Conservation (phyloP, 1,139 yeast species). For the Debaryomyces subglobosus region DNA sequence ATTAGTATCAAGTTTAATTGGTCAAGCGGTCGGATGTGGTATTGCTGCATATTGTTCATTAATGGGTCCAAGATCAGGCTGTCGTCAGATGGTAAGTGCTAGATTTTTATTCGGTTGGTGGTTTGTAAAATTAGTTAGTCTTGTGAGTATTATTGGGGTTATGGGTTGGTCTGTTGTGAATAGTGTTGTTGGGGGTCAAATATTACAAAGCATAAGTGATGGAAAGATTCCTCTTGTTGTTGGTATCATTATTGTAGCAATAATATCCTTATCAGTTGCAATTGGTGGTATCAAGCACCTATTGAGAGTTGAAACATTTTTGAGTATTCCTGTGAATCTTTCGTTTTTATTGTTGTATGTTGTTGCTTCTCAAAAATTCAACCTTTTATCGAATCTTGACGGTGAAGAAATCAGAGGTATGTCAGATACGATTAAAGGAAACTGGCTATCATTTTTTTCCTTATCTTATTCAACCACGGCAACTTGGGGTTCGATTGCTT, state of each 20-base stretch:
- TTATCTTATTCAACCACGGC: constrained; percentile 79
- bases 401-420: constrained; percentile 36
- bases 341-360: constrained; percentile 73
- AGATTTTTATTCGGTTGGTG: constrained; percentile 82
- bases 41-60: constrained; percentile 80
- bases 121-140: constrained; percentile 72
- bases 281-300: constrained; percentile 77
- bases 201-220: constrained; percentile 63
- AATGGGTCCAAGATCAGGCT: constrained; percentile 88
- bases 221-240: constrained; percentile 68
- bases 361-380: constrained; percentile 59
- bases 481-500: constrained; percentile 88
- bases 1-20: constrained; percentile 60
- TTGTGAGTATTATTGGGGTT: constrained; percentile 73
- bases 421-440: constrained; percentile 51
- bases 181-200: constrained; percentile 85
- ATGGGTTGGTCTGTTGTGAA: constrained; percentile 87
- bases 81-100: constrained; percentile 84
- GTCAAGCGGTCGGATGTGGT: constrained; percentile 66
- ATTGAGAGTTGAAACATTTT: constrained; percentile 64
- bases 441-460: constrained; percentile 74
- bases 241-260: constrained; percentile 72
- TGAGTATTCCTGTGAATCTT: constrained; percentile 70
- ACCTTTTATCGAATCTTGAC: constrained; percentile 38
- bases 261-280: constrained; percentile 65